Evolutionary conservation across 108 stramenopile genomes (phyloP), one percentile per base, ranked within the genome.

Genomic region (Nitzschia putrida): DNA sequence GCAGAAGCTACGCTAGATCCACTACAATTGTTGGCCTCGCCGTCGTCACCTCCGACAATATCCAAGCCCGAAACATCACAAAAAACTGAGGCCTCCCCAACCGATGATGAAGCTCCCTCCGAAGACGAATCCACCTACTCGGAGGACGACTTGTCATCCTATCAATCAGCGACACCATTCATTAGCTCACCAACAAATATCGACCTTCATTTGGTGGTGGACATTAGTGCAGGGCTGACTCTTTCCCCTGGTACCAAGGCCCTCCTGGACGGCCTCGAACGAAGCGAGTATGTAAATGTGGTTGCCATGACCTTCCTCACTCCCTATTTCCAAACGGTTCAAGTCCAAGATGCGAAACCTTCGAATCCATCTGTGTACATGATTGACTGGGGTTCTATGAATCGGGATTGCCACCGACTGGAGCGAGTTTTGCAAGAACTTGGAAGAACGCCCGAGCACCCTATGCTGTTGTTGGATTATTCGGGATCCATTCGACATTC

Each of bases 401-500:
- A 79, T 39, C 70, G 78, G 24, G 82, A 83, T 61, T 83, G 82
- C 52, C 74, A 79, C 34, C 53, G 59, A n/a, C 53, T 83, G 49
- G 56, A 83, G 39, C 44, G 57, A 11, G 38, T 76, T 12, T 37
- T 79, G 26, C 49, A 73, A 1, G 41, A 68, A 8, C 12, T 58
- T 14, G 3, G 25, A 42, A 18, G 55, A 55, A 45, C 20, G n/a
- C 10, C 44, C 16, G 40, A 66, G 43, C 41, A 58, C 5, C 47
- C 42, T n/a, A 39, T 75, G 3, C 24, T 80, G 10, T 61, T 71
- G 73, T 26, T 80, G 23, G 79, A 80, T 53, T 80, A 44, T 34
- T 66, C 37, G 39, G 73, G 72, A 24, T 75, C 68, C 29, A 56
- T 61, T 8, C 58, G 68, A 22, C 61, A 51, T n/a, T 0, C 58